Percentiles rank a stretch among this genome's conserved stretches.
phyloP scores from a whole-genome alignment of 164 flowering plant species.

The Cinnamomum micranthum region DNA sequence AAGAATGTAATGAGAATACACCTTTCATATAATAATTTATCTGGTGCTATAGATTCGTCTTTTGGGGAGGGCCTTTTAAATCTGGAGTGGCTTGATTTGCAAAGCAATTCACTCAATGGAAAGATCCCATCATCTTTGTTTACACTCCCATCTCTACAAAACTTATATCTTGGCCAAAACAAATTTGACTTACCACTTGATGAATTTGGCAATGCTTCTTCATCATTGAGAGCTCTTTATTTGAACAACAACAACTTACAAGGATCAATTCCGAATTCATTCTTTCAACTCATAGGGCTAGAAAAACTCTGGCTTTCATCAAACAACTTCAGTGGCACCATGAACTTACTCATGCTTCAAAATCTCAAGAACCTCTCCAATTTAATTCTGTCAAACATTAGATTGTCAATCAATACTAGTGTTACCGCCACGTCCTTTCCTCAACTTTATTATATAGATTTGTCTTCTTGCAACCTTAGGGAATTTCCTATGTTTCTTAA shows the following conservation, averaged over 20 bases:
- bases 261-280: slow-evolving; percentile 25
- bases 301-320: slow-evolving; percentile 15
- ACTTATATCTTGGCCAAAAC: slow-evolving; percentile 25
- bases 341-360: slow-evolving; percentile 9
- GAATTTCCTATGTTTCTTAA: slow-evolving; percentile 25
- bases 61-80: slow-evolving; percentile 16
- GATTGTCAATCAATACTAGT: not conserved
- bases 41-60: slow-evolving; percentile 27
- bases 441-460: slow-evolving; percentile 13
- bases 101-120: slow-evolving; percentile 32
- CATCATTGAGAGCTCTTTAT: slow-evolving; percentile 5
- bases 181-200: slow-evolving; percentile 24
- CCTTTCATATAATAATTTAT: slow-evolving; percentile 27
- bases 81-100: slow-evolving; percentile 22
- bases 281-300: slow-evolving; percentile 19
- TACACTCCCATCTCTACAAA: slow-evolving; percentile 23
- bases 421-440: not conserved
- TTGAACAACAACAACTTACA: slow-evolving; percentile 23
- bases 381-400: slow-evolving; percentile 30
- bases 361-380: slow-evolving; percentile 10
- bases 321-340: slow-evolving; percentile 28
- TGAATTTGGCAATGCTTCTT: slow-evolving; percentile 14
- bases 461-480: slow-evolving; percentile 34
- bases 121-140: slow-evolving; percentile 33
- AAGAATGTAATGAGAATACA: slow-evolving; percentile 23